phyloP scores from a whole-genome alignment of 257 asterid genomes.

The Solanum chiquidenum region DNA sequence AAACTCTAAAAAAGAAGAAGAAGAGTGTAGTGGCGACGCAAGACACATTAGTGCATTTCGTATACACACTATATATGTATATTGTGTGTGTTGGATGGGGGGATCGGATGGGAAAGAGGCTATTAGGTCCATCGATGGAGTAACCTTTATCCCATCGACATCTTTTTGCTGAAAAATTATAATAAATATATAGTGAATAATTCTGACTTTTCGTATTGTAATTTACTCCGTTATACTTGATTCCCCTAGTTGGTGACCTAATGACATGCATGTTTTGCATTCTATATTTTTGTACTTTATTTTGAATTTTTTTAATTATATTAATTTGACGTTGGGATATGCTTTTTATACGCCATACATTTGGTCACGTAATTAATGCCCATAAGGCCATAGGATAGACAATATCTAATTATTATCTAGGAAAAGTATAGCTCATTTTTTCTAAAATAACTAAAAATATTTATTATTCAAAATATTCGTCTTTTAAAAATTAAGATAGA shows the following conservation, averaged over 20 bases:
- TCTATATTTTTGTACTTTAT: conserved; percentile 1
- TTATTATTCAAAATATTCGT: not conserved
- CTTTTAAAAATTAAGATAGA: not conserved
- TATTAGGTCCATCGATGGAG: not conserved
- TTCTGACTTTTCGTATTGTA: rapidly evolving
- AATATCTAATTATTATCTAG: not conserved
- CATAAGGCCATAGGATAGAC: not conserved
- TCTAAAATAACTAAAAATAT: not conserved
- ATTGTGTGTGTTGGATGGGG: not conserved
- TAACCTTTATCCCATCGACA: not conserved
- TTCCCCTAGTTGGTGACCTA: not conserved
- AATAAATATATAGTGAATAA: not conserved
- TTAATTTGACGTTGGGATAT: not conserved
- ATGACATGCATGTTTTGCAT: conserved; percentile 2
- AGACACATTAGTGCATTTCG: not conserved
- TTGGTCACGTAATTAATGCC: conserved; percentile 10
- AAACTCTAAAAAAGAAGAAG: not conserved
- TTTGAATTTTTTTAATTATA: not conserved
- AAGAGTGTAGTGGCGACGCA: not conserved
- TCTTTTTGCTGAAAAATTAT: not conserved
- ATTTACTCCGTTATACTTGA: not conserved
- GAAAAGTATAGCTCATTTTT: not conserved
- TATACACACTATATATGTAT: not conserved
- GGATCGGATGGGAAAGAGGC: not conserved
- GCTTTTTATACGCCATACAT: not conserved